Evolutionary conservation across 345 rosid genomes (phyloP), one percentile per base, ranked within the genome.

Genomic region (Linum lewisii): DNA sequence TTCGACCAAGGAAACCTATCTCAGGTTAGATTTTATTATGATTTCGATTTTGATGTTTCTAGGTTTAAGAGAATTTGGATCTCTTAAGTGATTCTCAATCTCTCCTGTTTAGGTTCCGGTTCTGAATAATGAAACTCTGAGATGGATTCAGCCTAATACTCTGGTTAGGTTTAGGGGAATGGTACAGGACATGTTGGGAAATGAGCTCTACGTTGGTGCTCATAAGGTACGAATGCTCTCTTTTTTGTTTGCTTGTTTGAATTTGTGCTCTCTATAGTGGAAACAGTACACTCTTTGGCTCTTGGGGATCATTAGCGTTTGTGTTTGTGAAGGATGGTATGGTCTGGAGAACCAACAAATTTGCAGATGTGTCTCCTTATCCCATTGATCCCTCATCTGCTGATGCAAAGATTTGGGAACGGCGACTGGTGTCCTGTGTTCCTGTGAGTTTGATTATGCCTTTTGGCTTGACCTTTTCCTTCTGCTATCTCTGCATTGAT

Each of bases 151-250:
- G 65, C 86, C 91, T 21, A 75, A 85, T 21, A 82, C 79, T 20
- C 84, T 93, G 2, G 94, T 93, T 9, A 72, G 99, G 51, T 93
- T 82, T 57, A 82, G 91, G 10, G 97, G 97, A 65, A 89, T 93
- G 99, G 74, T 93, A 52, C 99, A 93, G 59, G 99, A 93, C 68
- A 89, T 93, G 97, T 66, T 89, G 79, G 97, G 97, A 52, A 89
- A 89, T 80, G 99, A 89, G 66, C 82, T 93, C 60, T 93, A 93
- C 61, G 94, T 79, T 14, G 99, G 99, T 72, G 91, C 91, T 70
- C 81, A 70, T 59, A 88, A 82, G 88, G 98, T 88, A 63, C 24
- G 25, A 1, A 19, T 2, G 1, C 3, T 1, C 20, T 21, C 15
- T 4, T 16, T n/a, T 51, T 5, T 22, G n/a, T 32, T 62, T 61